Conservation (phyloP, 192 early-diverging fungal species). For the Umbelopsis isabellina region DNA sequence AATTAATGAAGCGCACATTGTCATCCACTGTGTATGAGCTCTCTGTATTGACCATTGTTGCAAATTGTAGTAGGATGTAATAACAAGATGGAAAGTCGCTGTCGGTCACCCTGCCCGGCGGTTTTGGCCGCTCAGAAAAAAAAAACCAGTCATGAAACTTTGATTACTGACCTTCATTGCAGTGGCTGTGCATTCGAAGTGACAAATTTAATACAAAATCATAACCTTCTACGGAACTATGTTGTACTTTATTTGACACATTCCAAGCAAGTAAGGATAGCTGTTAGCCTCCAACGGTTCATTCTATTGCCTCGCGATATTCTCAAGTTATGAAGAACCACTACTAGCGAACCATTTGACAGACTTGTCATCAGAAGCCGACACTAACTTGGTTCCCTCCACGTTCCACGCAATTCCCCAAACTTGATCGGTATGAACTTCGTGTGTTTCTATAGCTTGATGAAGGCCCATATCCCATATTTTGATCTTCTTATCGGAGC, state of each 20-base stretch:
- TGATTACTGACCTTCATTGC: background rate
- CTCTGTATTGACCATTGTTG: background rate
- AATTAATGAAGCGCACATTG: slow-evolving; percentile 46
- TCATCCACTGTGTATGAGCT: slow-evolving; percentile 39
- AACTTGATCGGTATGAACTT: slow-evolving; percentile 80
- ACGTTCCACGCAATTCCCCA: slow-evolving; percentile 85
- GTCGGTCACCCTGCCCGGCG: background rate
- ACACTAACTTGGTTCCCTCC: slow-evolving; percentile 71
- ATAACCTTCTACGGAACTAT: too few relatives aligned
- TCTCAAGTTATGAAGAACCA: slow-evolving; percentile 28
- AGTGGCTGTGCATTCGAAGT: too few relatives aligned
- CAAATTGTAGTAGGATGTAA: background rate
- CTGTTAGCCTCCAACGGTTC: background rate
- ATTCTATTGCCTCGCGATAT: background rate
- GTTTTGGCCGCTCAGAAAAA: too few relatives aligned
- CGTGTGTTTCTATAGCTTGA: slow-evolving; percentile 78
- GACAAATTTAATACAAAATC: too few relatives aligned
- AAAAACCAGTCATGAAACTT: background rate
- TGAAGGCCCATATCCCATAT: slow-evolving; percentile 77
- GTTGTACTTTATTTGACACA: too few relatives aligned
- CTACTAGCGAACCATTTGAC: slow-evolving; percentile 53
- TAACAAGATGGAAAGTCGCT: background rate
- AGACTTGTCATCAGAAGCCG: slow-evolving; percentile 72
- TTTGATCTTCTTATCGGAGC: slow-evolving; percentile 80
- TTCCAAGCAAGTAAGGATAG: too few relatives aligned